phyloP scores from a whole-genome alignment of 768 basidiomycete genomes.

The Russula brevipes region DNA sequence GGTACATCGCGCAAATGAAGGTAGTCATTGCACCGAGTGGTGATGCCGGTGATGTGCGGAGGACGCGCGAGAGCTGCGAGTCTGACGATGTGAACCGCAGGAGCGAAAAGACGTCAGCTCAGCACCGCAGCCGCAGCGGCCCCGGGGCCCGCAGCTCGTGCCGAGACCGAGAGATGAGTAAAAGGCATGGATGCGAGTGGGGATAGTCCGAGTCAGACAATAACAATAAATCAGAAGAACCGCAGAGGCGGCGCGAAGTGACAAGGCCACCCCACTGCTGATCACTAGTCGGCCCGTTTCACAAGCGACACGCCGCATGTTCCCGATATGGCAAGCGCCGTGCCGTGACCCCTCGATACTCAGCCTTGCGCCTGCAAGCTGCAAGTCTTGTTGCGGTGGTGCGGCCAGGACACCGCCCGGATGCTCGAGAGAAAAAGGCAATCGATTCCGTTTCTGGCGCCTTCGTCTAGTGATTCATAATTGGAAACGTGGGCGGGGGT shows the following conservation, averaged over 20 bases:
- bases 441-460: not conserved
- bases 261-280: not conserved
- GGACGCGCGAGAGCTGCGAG: no score
- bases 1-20: no score
- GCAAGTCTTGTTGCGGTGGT: no score
- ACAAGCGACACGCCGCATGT: constrained; percentile 6
- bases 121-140: not conserved
- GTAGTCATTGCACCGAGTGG: no score
- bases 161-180: no score
- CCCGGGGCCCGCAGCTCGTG: not conserved
- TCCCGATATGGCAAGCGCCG: constrained; percentile 13
- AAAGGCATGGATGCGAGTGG: not conserved
- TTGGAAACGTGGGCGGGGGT: not conserved
- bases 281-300: not conserved
- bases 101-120: no score
- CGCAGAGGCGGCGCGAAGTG: not conserved
- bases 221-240: not conserved
- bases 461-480: not conserved
- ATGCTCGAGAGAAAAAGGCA: no score
- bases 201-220: not conserved
- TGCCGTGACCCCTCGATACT: no score
- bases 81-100: no score
- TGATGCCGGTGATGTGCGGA: no score
- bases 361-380: no score
- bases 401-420: no score